Percentiles rank a stretch among this genome's conserved stretches.
Evolutionary conservation across 768 basidiomycete species (phyloP).

Genomic region (Agrocybe chaxingu): DNA sequence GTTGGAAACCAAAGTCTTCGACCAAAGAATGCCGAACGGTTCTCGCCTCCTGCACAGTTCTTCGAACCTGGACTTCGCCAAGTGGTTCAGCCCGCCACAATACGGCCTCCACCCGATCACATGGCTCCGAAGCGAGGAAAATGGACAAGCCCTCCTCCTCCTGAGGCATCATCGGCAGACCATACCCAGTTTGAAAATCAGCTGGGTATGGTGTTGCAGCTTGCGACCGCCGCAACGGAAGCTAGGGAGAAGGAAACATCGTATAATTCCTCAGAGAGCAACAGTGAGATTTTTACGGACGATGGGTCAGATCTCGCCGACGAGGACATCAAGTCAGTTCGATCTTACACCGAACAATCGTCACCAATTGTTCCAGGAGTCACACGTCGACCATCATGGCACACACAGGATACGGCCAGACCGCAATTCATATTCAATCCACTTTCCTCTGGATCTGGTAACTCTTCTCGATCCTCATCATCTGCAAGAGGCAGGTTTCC

Average conservation of each 20-base stretch:
- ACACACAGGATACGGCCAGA: conserved; percentile 26
- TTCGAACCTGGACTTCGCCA: conserved; percentile 38
- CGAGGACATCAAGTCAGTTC: conserved; percentile 69
- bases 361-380: conserved; percentile 23
- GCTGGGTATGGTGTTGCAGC: conserved; percentile 60
- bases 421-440: conserved; percentile 10
- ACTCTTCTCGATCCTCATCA: conserved; percentile 16
- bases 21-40: conserved; percentile 44
- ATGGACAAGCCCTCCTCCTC: conserved; percentile 85
- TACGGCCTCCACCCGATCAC: conserved; percentile 59
- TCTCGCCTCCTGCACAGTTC: conserved; percentile 53
- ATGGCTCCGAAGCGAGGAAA: conserved; percentile 80
- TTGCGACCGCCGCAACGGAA: conserved; percentile 64
- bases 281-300: conserved; percentile 65
- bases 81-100: conserved; percentile 21
- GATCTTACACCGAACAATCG: conserved; percentile 58
- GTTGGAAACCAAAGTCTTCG: conserved; percentile 61
- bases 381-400: conserved; percentile 48
- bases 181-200: conserved; percentile 66
- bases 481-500: conserved; percentile 24
- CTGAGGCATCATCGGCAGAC: conserved; percentile 66
- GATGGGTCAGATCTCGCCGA: conserved; percentile 61
- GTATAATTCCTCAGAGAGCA: conserved; percentile 53
- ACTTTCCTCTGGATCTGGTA: conserved; percentile 3
- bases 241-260: conserved; percentile 52